Evolutionary conservation across 495 filamentous ascomycete species (phyloP).

Genomic region (Alectoria sarmentosa): DNA sequence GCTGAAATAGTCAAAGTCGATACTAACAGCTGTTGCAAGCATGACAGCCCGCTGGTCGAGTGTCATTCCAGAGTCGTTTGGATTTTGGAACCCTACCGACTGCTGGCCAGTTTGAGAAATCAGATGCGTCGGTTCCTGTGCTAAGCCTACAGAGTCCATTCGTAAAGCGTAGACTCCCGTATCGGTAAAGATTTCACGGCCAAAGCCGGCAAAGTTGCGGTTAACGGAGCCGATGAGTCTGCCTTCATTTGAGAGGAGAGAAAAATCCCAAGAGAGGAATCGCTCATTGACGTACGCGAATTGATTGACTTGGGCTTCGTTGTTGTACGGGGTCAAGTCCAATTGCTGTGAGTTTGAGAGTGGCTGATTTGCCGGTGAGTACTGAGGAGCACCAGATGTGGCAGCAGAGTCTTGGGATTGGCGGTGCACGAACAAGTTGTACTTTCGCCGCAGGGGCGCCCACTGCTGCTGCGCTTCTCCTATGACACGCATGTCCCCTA

Average conservation of each 20-base stretch:
- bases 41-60: slow-evolving; percentile 66
- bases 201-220: slow-evolving; percentile 61
- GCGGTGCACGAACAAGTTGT: slow-evolving; percentile 56
- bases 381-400: slow-evolving; percentile 23
- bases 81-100: slow-evolving; percentile 16
- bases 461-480: slow-evolving; percentile 64
- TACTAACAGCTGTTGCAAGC: slow-evolving; percentile 62
- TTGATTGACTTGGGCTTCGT: slow-evolving; percentile 46
- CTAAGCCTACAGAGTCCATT: slow-evolving; percentile 55
- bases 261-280: slow-evolving; percentile 53
- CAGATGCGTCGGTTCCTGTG: slow-evolving; percentile 35
- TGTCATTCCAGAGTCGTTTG: slow-evolving; percentile 47
- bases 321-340: slow-evolving; percentile 35
- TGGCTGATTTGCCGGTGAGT: slow-evolving; percentile 41
- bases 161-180: slow-evolving; percentile 62
- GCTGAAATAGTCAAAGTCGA: slow-evolving; percentile 72
- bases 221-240: slow-evolving; percentile 56
- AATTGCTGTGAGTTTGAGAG: slow-evolving; percentile 44
- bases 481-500: slow-evolving; percentile 56
- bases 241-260: slow-evolving; percentile 41
- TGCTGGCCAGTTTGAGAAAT: slow-evolving; percentile 33
- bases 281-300: slow-evolving; percentile 58
- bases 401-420: slow-evolving; percentile 28
- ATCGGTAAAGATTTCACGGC: slow-evolving; percentile 65
- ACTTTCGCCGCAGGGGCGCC: slow-evolving; percentile 59